A percentile compares a stretch with the other conserved stretches of the same genome.
Conservation (phyloP, 805 yeast species). For the Teunomyces atbi region DNA sequence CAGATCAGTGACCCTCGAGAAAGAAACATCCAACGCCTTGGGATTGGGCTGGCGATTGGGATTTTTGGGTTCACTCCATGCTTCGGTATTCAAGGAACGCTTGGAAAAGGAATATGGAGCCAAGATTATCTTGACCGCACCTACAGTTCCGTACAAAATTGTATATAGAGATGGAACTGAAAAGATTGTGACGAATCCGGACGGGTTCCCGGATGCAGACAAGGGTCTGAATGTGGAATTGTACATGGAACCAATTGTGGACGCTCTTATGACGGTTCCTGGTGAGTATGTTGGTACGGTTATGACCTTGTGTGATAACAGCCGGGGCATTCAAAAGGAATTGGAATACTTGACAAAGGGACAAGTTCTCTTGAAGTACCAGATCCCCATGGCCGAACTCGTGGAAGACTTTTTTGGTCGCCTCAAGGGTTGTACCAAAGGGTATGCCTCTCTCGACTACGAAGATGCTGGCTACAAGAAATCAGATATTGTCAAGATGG, state of each 20-base stretch:
- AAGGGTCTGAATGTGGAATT: constrained; percentile 48
- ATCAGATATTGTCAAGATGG: constrained; percentile 82
- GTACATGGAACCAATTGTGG: constrained; percentile 82
- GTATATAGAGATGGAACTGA: constrained; percentile 65
- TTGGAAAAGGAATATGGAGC: constrained; percentile 94
- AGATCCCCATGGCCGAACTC: constrained; percentile 80
- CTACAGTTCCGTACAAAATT: constrained; percentile 90
- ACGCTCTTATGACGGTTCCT: constrained; percentile 87
- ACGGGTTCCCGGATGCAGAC: constrained; percentile 76
- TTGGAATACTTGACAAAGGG: constrained; percentile 74
- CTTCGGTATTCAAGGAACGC: constrained; percentile 90
- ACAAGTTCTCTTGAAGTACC: constrained; percentile 77
- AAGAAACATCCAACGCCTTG: constrained; percentile 89
- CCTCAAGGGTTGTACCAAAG: constrained; percentile 83
- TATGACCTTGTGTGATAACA: constrained; percentile 78
- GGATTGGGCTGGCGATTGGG: constrained; percentile 99
- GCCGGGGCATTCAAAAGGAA: constrained; percentile 81
- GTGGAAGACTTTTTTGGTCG: constrained; percentile 97
- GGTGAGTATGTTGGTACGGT: constrained; percentile 85
- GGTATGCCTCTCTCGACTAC: constrained; percentile 92
- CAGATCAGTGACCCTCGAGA: constrained; percentile 82
- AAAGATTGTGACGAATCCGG: constrained; percentile 79
- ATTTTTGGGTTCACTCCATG: constrained; percentile 90
- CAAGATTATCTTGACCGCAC: constrained; percentile 86
- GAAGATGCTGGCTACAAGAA: constrained; percentile 87